Percentiles rank a stretch among this genome's conserved stretches.
These are phyloP conservation scores for Suillus spraguei DNA, from an alignment of 768 basidiomycete genomes.

Conservation along the genomic window DNA sequence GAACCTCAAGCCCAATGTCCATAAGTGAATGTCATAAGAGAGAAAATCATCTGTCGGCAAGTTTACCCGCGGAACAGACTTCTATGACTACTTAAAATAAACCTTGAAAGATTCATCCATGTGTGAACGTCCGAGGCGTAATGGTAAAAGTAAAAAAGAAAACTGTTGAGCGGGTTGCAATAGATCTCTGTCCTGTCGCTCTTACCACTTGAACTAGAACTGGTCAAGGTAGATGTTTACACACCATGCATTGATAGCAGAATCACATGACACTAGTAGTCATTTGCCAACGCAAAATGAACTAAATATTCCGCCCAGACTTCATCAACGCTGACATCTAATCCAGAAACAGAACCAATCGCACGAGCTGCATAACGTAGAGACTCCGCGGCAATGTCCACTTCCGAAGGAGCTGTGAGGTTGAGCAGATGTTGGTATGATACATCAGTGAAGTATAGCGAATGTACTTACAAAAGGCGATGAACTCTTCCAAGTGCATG, in stretches of 20 bases:
- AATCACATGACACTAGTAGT: conserved; percentile 11
- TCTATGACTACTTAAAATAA: neutral
- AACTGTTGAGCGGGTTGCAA: neutral
- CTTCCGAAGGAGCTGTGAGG: conserved; percentile 64
- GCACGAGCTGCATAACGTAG: conserved; percentile 83
- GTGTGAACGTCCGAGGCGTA: neutral
- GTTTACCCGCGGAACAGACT: neutral
- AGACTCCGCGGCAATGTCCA: conserved; percentile 86
- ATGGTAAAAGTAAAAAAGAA: neutral
- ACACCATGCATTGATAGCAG: neutral
- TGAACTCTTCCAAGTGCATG: conserved; percentile 35
- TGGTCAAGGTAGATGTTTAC: neutral
- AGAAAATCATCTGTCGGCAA: neutral
- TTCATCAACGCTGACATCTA: conserved; percentile 76
- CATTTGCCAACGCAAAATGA: conserved; percentile 92
- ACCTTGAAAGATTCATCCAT: neutral
- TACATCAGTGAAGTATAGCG: conserved; percentile 3
- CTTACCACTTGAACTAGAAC: neutral
- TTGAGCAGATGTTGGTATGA: conserved; percentile 9
- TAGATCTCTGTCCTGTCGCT: neutral
- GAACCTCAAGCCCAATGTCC: no score
- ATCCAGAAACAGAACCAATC: conserved; percentile 82
- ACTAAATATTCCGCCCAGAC: conserved; percentile 80
- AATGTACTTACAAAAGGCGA: conserved; percentile 29
- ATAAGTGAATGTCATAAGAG: no score